Evolutionary conservation across 2,329 filamentous ascomycete species (phyloP).

Genomic region (Neurospora sp.): DNA sequence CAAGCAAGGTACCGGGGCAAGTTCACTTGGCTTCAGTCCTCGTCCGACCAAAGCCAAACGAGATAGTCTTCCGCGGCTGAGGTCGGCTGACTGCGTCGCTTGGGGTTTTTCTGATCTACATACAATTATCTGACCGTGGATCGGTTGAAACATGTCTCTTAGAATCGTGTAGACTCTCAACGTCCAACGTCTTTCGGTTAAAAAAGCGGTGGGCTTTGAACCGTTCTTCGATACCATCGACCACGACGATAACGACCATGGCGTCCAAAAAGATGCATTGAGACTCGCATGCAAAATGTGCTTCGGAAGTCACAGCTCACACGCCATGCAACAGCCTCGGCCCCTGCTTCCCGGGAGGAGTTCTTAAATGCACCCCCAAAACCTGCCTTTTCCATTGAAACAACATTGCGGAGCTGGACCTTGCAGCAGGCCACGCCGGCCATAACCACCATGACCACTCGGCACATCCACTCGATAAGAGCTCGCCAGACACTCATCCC

Average conservation of each 20-base stretch:
- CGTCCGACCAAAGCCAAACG: not conserved
- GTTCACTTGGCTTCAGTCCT: not conserved
- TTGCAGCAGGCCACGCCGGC: not conserved
- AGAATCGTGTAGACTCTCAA: not conserved
- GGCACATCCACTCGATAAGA: not conserved
- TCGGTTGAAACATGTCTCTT: not conserved
- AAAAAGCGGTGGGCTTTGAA: not conserved
- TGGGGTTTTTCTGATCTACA: not conserved
- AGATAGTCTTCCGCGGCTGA: not conserved
- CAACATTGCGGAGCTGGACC: not conserved
- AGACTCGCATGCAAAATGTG: not conserved
- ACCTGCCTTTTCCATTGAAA: not conserved
- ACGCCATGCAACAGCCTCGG: not conserved
- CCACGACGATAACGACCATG: not conserved
- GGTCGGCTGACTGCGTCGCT: not conserved
- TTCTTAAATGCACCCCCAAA: not conserved
- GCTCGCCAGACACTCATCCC: not conserved
- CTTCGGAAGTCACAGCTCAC: not conserved
- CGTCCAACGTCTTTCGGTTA: not conserved
- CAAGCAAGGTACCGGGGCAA: no score
- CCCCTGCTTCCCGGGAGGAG: not conserved
- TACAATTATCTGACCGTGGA: not conserved
- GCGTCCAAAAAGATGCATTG: not conserved
- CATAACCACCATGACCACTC: not conserved
- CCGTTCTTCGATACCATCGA: not conserved